Conservation (phyloP, 2,329 filamentous ascomycete species). For the Sporothrix variecibatus region DNA sequence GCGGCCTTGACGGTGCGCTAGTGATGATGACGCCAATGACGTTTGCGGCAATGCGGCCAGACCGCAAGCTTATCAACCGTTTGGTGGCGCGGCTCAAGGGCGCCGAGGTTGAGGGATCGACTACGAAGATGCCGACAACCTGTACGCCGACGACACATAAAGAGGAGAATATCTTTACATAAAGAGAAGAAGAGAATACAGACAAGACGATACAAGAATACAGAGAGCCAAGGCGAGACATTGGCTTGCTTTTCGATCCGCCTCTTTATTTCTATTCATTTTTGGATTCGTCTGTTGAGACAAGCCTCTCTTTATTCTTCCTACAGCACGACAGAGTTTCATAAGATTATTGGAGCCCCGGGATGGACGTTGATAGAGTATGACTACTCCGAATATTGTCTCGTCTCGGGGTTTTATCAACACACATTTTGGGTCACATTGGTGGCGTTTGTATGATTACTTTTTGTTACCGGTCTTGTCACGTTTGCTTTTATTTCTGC, state of each 20-base stretch:
- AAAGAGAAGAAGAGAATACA: background rate
- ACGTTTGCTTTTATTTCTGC: background rate
- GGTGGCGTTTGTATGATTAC: background rate
- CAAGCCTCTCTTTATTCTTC: background rate
- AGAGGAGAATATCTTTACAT: background rate
- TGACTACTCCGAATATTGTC: background rate
- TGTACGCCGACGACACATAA: slow-evolving; percentile 23
- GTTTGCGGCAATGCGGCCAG: slow-evolving; percentile 42
- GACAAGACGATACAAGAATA: background rate
- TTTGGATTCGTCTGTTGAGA: background rate
- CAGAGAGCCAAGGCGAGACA: background rate
- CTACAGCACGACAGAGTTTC: slow-evolving; percentile 15
- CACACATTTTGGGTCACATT: background rate
- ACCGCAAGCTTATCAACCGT: slow-evolving; percentile 36
- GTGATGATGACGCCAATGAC: slow-evolving; percentile 42
- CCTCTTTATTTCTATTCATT: background rate
- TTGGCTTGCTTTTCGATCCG: background rate
- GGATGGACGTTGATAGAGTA: background rate
- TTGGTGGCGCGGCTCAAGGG: slow-evolving; percentile 28
- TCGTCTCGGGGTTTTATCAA: background rate
- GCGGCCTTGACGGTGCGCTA: slow-evolving; percentile 31
- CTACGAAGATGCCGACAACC: background rate
- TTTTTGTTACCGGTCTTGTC: background rate
- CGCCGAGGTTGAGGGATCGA: slow-evolving; percentile 13
- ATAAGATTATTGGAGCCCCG: background rate